These are phyloP conservation scores for Metschnikowia vanudenii DNA, from an alignment of 805 yeast genomes.

Conservation along the genomic window DNA sequence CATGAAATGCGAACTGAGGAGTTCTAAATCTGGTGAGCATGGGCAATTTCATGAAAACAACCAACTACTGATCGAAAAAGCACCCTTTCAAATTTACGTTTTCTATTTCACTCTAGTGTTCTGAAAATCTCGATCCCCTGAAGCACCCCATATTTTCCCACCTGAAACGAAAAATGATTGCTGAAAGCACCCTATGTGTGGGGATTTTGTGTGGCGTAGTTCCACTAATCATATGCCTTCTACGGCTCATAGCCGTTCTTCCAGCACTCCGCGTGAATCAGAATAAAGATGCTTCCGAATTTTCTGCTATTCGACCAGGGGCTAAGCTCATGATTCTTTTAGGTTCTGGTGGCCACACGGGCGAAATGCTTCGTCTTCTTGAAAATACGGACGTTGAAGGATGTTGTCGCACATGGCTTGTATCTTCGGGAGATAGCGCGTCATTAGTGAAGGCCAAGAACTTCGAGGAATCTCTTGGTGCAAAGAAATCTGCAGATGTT, in stretches of 20 bases:
- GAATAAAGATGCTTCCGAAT: not conserved
- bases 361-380: constrained; percentile 83
- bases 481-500: constrained; percentile 9
- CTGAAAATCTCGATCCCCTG: no score
- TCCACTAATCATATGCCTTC: constrained; percentile 3
- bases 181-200: constrained; percentile 3
- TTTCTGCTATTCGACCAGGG: not conserved
- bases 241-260: constrained; percentile 14
- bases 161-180: not conserved
- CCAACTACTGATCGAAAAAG: no score
- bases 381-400: constrained; percentile 31
- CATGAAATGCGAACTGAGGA: no score
- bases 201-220: constrained; percentile 2
- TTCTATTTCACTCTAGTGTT: no score
- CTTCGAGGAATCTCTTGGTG: constrained; percentile 28
- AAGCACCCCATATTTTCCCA: not conserved
- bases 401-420: constrained; percentile 38
- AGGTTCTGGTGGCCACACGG: constrained; percentile 97
- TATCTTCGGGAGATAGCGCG: constrained; percentile 51
- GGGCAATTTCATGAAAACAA: no score
- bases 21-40: no score
- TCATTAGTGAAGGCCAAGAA: constrained; percentile 42
- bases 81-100: no score
- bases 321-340: constrained; percentile 53
- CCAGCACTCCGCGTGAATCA: constrained; percentile 9